phyloP scores from a whole-genome alignment of 2,329 filamentous ascomycete species.

The Cytospora chrysosperma region DNA sequence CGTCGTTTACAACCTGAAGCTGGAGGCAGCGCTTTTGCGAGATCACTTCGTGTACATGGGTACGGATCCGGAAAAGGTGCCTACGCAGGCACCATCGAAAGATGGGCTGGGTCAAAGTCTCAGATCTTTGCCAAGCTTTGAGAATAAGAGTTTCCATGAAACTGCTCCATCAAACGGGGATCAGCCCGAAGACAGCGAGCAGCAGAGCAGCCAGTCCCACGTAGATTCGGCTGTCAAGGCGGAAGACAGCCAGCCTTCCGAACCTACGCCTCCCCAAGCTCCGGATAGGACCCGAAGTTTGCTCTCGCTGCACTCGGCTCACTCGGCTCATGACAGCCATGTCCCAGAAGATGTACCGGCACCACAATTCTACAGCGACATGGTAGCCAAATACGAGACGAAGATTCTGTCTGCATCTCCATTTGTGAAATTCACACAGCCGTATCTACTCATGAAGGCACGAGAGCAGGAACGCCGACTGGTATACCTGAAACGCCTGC shows the following conservation, averaged over 20 bases:
- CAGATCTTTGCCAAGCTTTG: slow-evolving; percentile 13
- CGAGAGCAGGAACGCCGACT: slow-evolving; percentile 86
- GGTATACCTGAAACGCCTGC: slow-evolving; percentile 75
- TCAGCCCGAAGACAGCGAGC: slow-evolving; percentile 25
- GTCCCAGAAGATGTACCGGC: slow-evolving; percentile 77
- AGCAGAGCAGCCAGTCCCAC: slow-evolving; percentile 27
- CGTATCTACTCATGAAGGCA: slow-evolving; percentile 88
- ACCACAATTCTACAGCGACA: slow-evolving; percentile 91
- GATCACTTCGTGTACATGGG: slow-evolving; percentile 65
- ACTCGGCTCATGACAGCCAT: slow-evolving; percentile 49
- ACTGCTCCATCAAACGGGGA: slow-evolving; percentile 1
- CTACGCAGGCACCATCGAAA: slow-evolving; percentile 40
- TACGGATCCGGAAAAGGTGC: slow-evolving; percentile 64
- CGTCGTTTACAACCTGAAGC: slow-evolving; percentile 94
- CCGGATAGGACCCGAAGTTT: slow-evolving; percentile 30
- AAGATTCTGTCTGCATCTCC: slow-evolving; percentile 93
- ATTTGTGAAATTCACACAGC: slow-evolving; percentile 92
- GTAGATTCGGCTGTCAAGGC: slow-evolving; percentile 22
- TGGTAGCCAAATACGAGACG: slow-evolving; percentile 90
- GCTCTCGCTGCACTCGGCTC: slow-evolving; percentile 41
- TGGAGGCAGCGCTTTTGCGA: slow-evolving; percentile 90
- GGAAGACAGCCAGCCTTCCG: slow-evolving; percentile 27
- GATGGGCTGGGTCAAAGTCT: slow-evolving; percentile 16
- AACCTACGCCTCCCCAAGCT: slow-evolving; percentile 18
- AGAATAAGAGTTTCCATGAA: slow-evolving; percentile 8